Conservation (phyloP, 192 early-diverging fungal genomes). For the Coemansia sp. region DNA sequence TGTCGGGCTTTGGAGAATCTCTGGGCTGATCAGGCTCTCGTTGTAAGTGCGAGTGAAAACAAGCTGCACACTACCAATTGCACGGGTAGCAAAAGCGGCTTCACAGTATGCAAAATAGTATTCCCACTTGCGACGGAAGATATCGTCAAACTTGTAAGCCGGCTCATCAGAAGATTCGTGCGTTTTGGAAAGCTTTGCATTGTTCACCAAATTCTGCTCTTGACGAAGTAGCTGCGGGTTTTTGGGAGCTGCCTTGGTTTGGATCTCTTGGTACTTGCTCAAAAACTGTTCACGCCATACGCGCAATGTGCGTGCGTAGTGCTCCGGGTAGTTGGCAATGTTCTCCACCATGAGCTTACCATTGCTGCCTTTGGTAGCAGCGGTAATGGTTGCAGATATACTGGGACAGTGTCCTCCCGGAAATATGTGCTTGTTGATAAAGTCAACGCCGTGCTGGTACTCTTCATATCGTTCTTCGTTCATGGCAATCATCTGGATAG, state of each 20-base stretch:
- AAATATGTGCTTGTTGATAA: slow-evolving; percentile 76
- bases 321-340: slow-evolving; percentile 63
- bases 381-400: slow-evolving; percentile 56
- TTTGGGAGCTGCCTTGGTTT: slow-evolving; percentile 14
- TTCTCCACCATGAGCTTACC: slow-evolving; percentile 61
- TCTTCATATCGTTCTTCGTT: slow-evolving; percentile 62
- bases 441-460: slow-evolving; percentile 60
- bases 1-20: slow-evolving; percentile 3
- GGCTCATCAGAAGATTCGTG: not conserved
- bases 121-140: slow-evolving; percentile 68
- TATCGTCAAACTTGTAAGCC: slow-evolving; percentile 44
- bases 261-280: slow-evolving; percentile 54
- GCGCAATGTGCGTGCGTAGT: slow-evolving; percentile 66
- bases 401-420: slow-evolving; percentile 73
- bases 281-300: slow-evolving; percentile 68
- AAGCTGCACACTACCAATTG: slow-evolving; percentile 55
- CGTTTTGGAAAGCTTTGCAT: not conserved
- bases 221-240: slow-evolving; percentile 27
- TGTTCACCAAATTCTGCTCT: not conserved
- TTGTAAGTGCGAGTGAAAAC: slow-evolving; percentile 45
- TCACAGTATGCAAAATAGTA: slow-evolving; percentile 78
- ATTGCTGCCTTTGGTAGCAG: slow-evolving; percentile 53
- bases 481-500: slow-evolving; percentile 69
- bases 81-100: slow-evolving; percentile 62
- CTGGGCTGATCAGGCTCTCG: not conserved